Base-by-base conservation (phyloP, 495 filamentous ascomycete genomes). In the Penicillium ochrochloron region DNA sequence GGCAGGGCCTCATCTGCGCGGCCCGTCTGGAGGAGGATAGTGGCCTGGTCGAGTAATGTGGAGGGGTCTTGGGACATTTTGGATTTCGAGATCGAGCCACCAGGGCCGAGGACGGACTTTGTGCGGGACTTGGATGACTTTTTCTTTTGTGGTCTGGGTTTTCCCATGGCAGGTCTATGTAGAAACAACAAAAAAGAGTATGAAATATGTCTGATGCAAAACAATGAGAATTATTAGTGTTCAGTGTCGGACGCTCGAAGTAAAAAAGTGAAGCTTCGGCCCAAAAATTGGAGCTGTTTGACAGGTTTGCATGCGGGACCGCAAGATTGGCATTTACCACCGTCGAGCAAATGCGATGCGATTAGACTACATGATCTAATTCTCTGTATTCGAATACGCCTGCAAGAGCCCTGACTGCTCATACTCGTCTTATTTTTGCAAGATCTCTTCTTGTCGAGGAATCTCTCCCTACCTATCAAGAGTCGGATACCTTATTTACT, bases 1-100 rank as follows among this genome's bases (percentile, higher is more conserved):
- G 79, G 75, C n/a, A 91, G 83, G 7, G 94, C 92, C 59, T 84
- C 85, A 39, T 88, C 85, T 3, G 88, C 80, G 63, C 92, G 86
- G 54, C 88, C 88, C 44, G 88, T 90, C 68, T 92, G 87, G 27
- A 95, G 83, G 33, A 88, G 83, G 53, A 84, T 79, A 9, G 86
- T 85, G 17, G 93, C 91, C 72, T 90, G 83, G 57, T 84, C 83
- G 70, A 96, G 85, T 37, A 92, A 80, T 55, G 78, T 74, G 7
- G 83, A 76, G 52, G 82, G 78, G 56, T 81, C 77, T 74, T 80
- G 76, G 63, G 77, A 72, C 78, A 81, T 85, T 61, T 80, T 80
- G 59, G 70, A 70, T 75, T 78, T 80, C 57, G 76, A 80, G 62
- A 82, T 63, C 25, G 76, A 74, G 69, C 74, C 73, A 70, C 77